Percentiles rank a stretch among this genome's conserved stretches.
These are phyloP conservation scores for Metschnikowia continentalis DNA, from an alignment of 805 yeast genomes.

Conservation along the genomic window DNA sequence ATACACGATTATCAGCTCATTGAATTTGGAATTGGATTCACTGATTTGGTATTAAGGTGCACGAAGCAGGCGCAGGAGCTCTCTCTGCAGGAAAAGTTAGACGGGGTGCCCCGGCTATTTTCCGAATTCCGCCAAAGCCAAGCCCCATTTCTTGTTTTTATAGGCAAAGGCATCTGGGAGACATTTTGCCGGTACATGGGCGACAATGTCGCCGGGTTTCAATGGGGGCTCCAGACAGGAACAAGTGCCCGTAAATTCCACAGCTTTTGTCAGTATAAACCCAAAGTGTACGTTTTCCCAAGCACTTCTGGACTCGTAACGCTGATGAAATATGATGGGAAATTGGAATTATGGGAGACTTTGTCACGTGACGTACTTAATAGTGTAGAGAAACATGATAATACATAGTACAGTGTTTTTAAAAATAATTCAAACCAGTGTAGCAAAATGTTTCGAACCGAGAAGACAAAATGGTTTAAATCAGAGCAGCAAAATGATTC, in stretches of 20 bases:
- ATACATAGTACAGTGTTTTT: no score
- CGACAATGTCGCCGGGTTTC: constrained; percentile 31
- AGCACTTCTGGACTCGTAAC: constrained; percentile 72
- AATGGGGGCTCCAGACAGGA: constrained; percentile 47
- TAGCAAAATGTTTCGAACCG: no score
- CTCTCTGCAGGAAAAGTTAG: constrained; percentile 46
- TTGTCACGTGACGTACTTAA: constrained; percentile 22
- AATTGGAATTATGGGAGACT: constrained; percentile 46
- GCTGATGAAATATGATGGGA: constrained; percentile 39
- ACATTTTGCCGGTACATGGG: constrained; percentile 38
- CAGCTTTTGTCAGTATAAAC: constrained; percentile 14
- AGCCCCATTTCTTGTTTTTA: constrained; percentile 49
- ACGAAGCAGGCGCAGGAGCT: constrained; percentile 58
- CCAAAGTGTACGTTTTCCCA: constrained; percentile 56
- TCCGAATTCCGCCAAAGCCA: constrained; percentile 34
- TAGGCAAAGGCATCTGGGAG: constrained; percentile 79
- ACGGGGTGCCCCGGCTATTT: constrained; percentile 51
- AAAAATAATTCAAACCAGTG: no score
- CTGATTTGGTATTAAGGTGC: constrained; percentile 64
- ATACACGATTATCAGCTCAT: constrained; percentile 41
- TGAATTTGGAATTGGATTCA: constrained; percentile 55
- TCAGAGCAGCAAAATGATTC: no score
- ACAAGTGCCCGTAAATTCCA: constrained; percentile 9
- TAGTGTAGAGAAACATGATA: no score
- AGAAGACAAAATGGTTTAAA: no score